Base-by-base conservation (phyloP, 75 land plant genomes). In the Pseudotsuga menziesii region DNA sequence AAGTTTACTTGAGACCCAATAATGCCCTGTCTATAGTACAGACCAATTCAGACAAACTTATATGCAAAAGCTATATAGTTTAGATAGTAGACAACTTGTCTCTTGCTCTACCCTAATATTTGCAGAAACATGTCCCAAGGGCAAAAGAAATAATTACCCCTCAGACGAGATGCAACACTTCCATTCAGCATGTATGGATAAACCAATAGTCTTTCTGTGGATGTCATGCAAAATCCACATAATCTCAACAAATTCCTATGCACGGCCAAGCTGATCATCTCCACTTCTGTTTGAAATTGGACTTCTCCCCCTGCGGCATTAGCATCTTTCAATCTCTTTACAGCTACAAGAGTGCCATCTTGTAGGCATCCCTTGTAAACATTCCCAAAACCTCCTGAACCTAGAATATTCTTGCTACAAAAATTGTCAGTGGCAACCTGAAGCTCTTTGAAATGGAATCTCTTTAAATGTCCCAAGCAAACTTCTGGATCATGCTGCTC, bases 101-200 rank as follows among this genome's bases (percentile, higher is more conserved):
- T 3, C 44, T 41, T 67, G n/a, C 48, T 35, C 72, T 20, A 20
- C 44, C 22, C 48, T 67, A 35, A 29, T 12, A 23, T 72, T 39
- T 44, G 15, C 56, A 77, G 4, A 70, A 36, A 22, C 56, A 57
- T 19, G n/a, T 12, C 54, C 12, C 7, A 23, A 35, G 12, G 56
- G 26, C 13, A 22, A 1, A 20, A 66, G 29, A 67, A 55, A 9
- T 56, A 19, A 3, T 44, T 78, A 94, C 97, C 97, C 84, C 86
- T 90, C 26, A 94, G 92, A 1, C 97, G 90, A 5, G 97, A 89
- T 56, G 97, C 94, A 25, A 94, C 97, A 80, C 94, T 94, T 36
- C 97, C 97, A 82, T 94, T 94, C 0, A 89, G 81, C 97, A 91
- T 94, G 74, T 88, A 91, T 3, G 94, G 97, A 67, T 91, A 94